Base-by-base conservation (phyloP, 768 basidiomycete species). In the Dacryopinax spathularia region DNA sequence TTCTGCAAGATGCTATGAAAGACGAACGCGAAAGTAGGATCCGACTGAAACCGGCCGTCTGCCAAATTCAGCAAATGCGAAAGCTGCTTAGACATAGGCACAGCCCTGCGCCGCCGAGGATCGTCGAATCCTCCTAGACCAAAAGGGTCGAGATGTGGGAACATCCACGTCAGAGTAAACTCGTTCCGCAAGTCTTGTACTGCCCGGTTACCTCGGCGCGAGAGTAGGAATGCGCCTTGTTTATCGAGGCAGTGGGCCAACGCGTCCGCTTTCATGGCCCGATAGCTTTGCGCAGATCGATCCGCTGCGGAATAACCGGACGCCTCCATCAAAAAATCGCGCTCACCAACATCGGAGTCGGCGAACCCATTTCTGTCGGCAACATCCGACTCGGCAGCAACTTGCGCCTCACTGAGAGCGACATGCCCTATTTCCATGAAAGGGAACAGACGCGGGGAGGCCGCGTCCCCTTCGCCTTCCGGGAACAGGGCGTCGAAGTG, bases 81-180 rank as follows among this genome's bases (percentile, higher is more conserved):
- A 0, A 74, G 69, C 25, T 80, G 78, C 0, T 64, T 39, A 41
- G 75, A 69, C 37, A 80, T 63, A 2, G 72, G 71, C 0, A 80
- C 7, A 0, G 60, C 5, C 0, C n/a, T 31, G 0, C 1, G 20
- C 0, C 76, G 43, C 4, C 37, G 27, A 1, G 13, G 18, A 65
- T 80, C 69, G 62, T 80, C 75, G 65, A 77, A 76, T 1, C 79
- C 78, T 1, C 79, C 78, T 25, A 74, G 64, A 0, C 79, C 77
- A 68, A 74, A 79, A 0, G 78, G 78, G 68, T 74, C 79, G 0
- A 81, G 62, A 0, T 76, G 76, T 1, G 79, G 78, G 68, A 76
- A 79, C 18, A 77, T 72, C 64, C 48, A 56, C 18, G 48, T 56
- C 15, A 56, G 25, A 31, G 48, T 56, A 29, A 27, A 56, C 29